Conservation (phyloP, 2,329 filamentous ascomycete genomes). For the Chrysosphaeria jannelii region DNA sequence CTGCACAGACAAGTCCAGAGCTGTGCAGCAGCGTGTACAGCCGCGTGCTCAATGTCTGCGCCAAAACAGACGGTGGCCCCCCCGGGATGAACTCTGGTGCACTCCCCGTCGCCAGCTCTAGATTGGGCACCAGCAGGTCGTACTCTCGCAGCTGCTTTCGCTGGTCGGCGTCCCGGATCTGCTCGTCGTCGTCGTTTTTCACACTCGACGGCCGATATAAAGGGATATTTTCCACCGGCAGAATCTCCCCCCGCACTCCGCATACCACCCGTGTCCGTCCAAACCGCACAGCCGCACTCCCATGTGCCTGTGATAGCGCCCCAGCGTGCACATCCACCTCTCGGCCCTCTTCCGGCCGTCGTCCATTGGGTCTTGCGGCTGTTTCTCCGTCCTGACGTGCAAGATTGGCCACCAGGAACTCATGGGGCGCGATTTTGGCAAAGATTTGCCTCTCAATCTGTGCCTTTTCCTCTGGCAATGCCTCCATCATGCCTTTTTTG, state of each 20-base stretch:
- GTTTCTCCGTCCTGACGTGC: conserved; percentile 7
- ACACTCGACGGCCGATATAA: conserved; percentile 20
- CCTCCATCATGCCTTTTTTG: no score
- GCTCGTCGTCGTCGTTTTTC: neutral
- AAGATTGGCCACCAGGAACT: conserved; percentile 73
- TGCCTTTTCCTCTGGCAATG: conserved; percentile 4
- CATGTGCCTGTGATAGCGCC: conserved; percentile 67
- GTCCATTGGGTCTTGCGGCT: conserved; percentile 53
- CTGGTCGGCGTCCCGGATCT: conserved; percentile 4
- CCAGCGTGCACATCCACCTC: conserved; percentile 49
- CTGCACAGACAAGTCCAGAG: conserved; percentile 31
- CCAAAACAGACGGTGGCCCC: conserved; percentile 46
- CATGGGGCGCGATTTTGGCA: conserved; percentile 65
- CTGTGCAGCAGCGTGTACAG: conserved; percentile 48
- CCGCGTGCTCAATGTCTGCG: conserved; percentile 61
- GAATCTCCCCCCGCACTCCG: conserved; percentile 62
- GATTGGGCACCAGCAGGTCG: conserved; percentile 68
- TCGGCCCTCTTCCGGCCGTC: conserved; percentile 37
- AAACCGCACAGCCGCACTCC: conserved; percentile 61
- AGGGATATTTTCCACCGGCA: conserved; percentile 44
- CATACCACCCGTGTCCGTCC: conserved; percentile 90
- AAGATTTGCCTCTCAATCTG: conserved; percentile 32
- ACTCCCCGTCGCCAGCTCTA: conserved; percentile 75
- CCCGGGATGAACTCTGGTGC: conserved; percentile 65
- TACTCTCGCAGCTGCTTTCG: conserved; percentile 23